Conservation (phyloP, 208 protist species). For the Leishmania turanica region DNA sequence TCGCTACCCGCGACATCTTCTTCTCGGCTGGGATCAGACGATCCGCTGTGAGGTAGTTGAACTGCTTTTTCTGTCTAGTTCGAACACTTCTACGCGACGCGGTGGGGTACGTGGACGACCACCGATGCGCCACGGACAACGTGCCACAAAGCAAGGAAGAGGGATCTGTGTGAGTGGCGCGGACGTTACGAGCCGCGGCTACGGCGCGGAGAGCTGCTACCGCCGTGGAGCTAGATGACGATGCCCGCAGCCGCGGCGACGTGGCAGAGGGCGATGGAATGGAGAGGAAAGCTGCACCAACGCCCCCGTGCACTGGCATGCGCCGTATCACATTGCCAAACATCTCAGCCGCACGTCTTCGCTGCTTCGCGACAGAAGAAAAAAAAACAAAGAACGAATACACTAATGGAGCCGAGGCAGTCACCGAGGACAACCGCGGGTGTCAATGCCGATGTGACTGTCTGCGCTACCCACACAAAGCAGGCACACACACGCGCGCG, state of each 20-base stretch:
- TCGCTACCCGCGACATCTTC: slow-evolving; percentile 8
- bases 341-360: background rate
- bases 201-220: background rate
- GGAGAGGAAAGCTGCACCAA: background rate
- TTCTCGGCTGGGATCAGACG: slow-evolving; percentile 23
- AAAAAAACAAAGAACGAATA: background rate
- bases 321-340: background rate
- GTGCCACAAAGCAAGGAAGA: background rate
- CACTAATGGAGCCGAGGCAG: background rate
- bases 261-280: background rate
- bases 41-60: slow-evolving; percentile 80
- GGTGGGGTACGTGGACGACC: slow-evolving; percentile 1
- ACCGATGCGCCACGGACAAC: background rate
- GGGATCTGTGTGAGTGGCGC: background rate
- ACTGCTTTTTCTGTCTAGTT: slow-evolving; percentile 45
- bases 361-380: background rate
- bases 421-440: background rate
- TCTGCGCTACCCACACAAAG: background rate
- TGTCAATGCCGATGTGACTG: background rate
- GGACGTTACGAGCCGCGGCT: background rate
- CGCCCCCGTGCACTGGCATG: background rate
- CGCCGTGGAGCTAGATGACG: background rate
- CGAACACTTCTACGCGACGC: background rate
- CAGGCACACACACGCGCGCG: background rate
- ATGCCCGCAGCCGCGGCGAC: background rate